Evolutionary conservation across 1,139 yeast species (phyloP), one percentile per base, ranked within the genome.

Genomic region (Chernovozyma aurita): DNA sequence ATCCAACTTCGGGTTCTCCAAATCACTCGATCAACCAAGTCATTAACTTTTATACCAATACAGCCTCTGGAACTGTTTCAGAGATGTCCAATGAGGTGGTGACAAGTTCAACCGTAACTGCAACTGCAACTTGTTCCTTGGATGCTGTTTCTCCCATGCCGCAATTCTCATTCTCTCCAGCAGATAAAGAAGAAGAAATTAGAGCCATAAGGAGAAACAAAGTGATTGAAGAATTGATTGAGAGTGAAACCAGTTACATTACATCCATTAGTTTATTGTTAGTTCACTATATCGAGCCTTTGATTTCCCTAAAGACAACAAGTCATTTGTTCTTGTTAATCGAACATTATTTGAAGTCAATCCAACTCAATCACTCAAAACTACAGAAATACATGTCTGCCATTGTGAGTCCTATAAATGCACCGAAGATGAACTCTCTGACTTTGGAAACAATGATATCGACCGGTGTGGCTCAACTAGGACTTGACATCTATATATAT

Each of bases 161-260:
- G 0, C 21, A 22, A 4, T 31, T 41, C 3, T 30, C 50, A 4
- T 57, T 47, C 29, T 49, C 57, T 2, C 54, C 55, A 4, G 28
- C 22, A 11, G 40, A 42, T 20, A 37, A 39, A 25, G 28, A 33
- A 1, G 17, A 29, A 8, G 25, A 32, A 11, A 27, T 38, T 13
- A 30, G 39, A 16, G 46, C 52, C 1, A 58, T 50, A 34, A 56
- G 57, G 24, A 44, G 74, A 33, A 54, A 50, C 25, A 61, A 58
- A 30, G 55, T 66, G 9, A 51, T 76, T 13, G 69, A 70, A 38
- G 84, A 78, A 47, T 48, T 77, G 2, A 37, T 68, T 0, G 63
- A 61, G 8, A 74, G 76, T 14, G 83, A 78, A 48, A 61, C 59
- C 20, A 56, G 53, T 1, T 77, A 74, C 43, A 50, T 74, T 13